Conservation (phyloP, 2,329 filamentous ascomycete genomes). For the Colletotrichum tropicale region DNA sequence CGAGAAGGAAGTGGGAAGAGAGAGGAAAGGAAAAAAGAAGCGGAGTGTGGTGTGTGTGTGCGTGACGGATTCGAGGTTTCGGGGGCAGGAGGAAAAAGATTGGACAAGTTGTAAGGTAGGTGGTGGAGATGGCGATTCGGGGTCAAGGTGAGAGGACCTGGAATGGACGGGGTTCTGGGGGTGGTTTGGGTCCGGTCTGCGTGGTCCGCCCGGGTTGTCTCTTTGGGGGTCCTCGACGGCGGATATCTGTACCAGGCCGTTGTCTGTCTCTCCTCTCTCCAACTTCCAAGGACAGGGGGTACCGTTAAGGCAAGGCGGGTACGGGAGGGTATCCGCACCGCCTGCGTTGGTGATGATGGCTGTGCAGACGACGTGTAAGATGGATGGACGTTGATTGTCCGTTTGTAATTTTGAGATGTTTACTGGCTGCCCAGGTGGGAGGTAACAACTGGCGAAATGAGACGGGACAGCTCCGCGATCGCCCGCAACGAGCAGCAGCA, state of each 20-base stretch:
- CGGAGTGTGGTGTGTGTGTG: background rate
- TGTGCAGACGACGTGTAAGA: background rate
- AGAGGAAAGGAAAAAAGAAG: background rate
- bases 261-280: background rate
- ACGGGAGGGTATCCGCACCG: background rate
- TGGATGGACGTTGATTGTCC: background rate
- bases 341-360: background rate
- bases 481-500: background rate
- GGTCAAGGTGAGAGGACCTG: background rate
- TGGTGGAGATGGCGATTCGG: slow-evolving; percentile 13
- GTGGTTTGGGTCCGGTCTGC: background rate
- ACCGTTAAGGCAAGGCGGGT: background rate
- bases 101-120: background rate
- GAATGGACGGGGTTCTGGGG: background rate
- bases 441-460: background rate
- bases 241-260: background rate
- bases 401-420: background rate
- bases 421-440: background rate
- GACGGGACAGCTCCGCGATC: background rate
- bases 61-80: slow-evolving; percentile 5
- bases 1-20: background rate
- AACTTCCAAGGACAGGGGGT: background rate
- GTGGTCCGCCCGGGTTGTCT: background rate
- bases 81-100: background rate
- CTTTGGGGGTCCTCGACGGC: background rate